These are phyloP conservation scores for Cotoneaster glaucophyllus DNA, from an alignment of 306 rosid species.

Conservation along the genomic window DNA sequence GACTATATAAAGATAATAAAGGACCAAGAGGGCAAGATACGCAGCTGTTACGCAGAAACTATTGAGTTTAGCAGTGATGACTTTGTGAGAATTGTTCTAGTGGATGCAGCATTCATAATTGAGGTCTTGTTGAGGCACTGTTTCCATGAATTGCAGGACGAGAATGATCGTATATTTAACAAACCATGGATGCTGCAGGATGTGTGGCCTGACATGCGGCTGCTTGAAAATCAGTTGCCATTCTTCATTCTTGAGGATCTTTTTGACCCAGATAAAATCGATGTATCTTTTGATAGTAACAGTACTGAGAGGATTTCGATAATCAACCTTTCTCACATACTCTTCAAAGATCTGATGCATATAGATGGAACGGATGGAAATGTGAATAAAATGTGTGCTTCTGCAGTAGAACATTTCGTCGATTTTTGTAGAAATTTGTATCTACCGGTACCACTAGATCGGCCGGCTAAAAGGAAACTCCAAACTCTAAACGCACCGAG, in stretches of 20 bases:
- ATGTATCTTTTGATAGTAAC: background rate
- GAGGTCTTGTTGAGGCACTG: conserved; percentile 9
- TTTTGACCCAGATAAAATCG: background rate
- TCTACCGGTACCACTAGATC: conserved; percentile 7
- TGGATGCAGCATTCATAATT: conserved; percentile 22
- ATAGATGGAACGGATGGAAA: background rate
- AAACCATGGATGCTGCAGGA: conserved; percentile 24
- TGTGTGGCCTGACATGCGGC: conserved; percentile 13
- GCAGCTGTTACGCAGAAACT: conserved; percentile 8
- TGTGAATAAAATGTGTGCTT: background rate
- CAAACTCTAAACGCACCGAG: background rate
- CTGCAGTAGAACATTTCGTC: conserved; percentile 19
- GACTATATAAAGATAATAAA: background rate
- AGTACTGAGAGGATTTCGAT: background rate
- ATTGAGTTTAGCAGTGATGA: conserved; percentile 10
- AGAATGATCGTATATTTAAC: conserved; percentile 13
- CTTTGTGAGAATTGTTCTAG: conserved; percentile 16
- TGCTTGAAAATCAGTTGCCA: conserved; percentile 41
- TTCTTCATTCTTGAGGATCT: conserved; percentile 10
- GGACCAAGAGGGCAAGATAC: background rate
- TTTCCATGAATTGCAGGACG: background rate
- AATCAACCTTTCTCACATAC: conserved; percentile 3
- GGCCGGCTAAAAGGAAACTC: background rate
- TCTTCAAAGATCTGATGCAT: conserved; percentile 3
- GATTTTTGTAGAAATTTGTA: conserved; percentile 24